Base-by-base conservation (phyloP, 2,329 filamentous ascomycete species). In the Colletotrichum sp. region DNA sequence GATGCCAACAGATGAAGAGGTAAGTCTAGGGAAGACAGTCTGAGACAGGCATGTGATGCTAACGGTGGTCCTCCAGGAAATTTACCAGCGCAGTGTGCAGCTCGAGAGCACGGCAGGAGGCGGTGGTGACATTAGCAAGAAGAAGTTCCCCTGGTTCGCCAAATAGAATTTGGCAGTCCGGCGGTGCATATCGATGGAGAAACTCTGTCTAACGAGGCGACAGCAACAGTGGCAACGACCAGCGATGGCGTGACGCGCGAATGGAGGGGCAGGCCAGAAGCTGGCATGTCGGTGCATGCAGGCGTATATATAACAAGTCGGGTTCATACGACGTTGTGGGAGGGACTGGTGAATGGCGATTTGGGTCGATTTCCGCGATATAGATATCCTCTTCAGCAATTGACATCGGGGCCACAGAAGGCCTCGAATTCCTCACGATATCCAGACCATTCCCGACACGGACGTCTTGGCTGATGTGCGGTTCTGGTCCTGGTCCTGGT, bases 1-100 rank as follows among this genome's bases (percentile, higher is more conserved):
- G 81, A 94, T 98, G 86, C 89, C 92, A 60, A 94, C 93, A 71
- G 96, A 98, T 85, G 95, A 98, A 80, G 96, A 98, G 88, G 96
- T 98, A 86, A 87, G 93, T 87, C 59, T 28, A 26, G 12, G 36
- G 9, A 30, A 13, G 7, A 55, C 39, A 32, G 8, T 12, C 8
- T n/a, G 7, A 18, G 10, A 21, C 52, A 13, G 9, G 13, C n/a
- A 30, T 26, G 16, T 24, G 34, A 49, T 36, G n/a, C 80, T 85
- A 77, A 86, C 79, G 68, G 36, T 8, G 6, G 55, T n/a, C 52
- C 3, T 24, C 18, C 76, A 93, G 91, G 92, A 93, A 73, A 90
- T 93, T 55, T 93, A 93, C 80, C 90, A 93, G 80, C 88, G 91
- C 71, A 93, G 91, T 81, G 78, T 92, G 15, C 86, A 90, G 74